A percentile compares a stretch with the other conserved stretches of the same genome.
phyloP scores from a whole-genome alignment of 192 early-diverging fungal species.

The Rhizophlyctis rosea region DNA sequence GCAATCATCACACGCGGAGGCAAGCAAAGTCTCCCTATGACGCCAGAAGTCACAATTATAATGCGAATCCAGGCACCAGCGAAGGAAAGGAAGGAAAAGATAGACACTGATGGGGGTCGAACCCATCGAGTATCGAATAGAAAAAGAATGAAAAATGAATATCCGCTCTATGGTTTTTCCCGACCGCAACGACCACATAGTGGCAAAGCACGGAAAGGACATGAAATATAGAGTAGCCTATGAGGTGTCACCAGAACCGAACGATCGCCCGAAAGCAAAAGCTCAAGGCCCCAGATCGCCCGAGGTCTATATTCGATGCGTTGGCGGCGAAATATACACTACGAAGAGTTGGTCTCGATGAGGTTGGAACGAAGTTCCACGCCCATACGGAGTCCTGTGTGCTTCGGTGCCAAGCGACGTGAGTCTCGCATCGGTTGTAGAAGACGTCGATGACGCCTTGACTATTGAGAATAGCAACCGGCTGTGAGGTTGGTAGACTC shows the following conservation, averaged over 20 bases:
- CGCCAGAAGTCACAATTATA: no score
- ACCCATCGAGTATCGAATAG: no score
- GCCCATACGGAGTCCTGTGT: not conserved
- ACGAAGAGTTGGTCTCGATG: not conserved
- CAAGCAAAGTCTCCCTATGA: no score
- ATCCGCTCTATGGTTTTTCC: conserved; percentile 4
- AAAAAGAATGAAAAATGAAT: conserved; percentile 10
- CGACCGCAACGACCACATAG: conserved; percentile 6
- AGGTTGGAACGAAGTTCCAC: not conserved
- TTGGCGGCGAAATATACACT: conserved; percentile 2
- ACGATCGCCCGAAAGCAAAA: conserved; percentile 15
- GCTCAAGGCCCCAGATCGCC: not conserved
- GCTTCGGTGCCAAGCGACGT: not conserved
- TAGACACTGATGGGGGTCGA: no score
- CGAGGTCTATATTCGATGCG: not conserved
- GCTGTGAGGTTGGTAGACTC: not conserved
- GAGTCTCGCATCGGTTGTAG: not conserved
- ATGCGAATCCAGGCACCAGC: no score
- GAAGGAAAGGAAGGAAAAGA: no score
- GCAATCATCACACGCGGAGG: no score
- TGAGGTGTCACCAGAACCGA: conserved; percentile 3
- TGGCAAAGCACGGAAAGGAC: conserved; percentile 9
- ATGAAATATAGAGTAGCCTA: conserved; percentile 3
- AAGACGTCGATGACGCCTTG: not conserved
- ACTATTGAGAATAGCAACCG: not conserved